phyloP scores from a whole-genome alignment of 2,329 filamentous ascomycete genomes.

The Gremmenia infestans region DNA sequence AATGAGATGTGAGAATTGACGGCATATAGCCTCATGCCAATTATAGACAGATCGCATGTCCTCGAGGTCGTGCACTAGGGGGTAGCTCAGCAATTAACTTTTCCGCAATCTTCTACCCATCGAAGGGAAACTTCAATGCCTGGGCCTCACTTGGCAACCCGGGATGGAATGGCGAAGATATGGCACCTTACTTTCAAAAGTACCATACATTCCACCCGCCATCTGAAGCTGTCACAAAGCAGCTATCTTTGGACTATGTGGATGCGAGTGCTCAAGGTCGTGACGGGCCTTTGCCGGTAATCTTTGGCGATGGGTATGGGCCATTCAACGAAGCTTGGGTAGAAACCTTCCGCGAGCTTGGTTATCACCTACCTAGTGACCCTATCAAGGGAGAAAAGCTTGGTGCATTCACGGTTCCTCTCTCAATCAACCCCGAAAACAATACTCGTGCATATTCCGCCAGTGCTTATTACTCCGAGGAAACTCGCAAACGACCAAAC shows the following conservation, averaged over 20 bases:
- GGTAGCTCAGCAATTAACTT: slow-evolving; percentile 35
- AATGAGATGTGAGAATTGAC: background rate
- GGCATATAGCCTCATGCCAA: background rate
- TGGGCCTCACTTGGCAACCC: slow-evolving; percentile 38
- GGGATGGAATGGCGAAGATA: slow-evolving; percentile 35
- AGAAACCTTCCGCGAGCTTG: slow-evolving; percentile 6
- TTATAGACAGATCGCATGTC: slow-evolving; percentile 11
- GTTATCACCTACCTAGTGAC: slow-evolving; percentile 3
- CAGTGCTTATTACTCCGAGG: slow-evolving; percentile 15
- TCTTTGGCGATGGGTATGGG: slow-evolving; percentile 20
- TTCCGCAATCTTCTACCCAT: slow-evolving; percentile 19
- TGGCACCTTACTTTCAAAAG: slow-evolving; percentile 36
- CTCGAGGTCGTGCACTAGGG: slow-evolving; percentile 33
- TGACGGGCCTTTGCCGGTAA: slow-evolving; percentile 11
- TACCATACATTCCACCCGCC: slow-evolving; percentile 6
- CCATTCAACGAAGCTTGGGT: slow-evolving; percentile 10
- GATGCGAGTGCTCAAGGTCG: slow-evolving; percentile 7
- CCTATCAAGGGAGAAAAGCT: slow-evolving; percentile 1
- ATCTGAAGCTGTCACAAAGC: background rate
- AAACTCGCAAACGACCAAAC: slow-evolving; percentile 41
- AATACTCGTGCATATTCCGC: slow-evolving; percentile 7
- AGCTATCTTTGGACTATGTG: background rate
- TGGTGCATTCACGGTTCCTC: slow-evolving; percentile 1
- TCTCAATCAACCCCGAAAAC: background rate
- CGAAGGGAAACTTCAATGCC: slow-evolving; percentile 31